Evolutionary conservation across 148 eudicot genomes (phyloP).

Genomic region (Rhododendron vialii): DNA sequence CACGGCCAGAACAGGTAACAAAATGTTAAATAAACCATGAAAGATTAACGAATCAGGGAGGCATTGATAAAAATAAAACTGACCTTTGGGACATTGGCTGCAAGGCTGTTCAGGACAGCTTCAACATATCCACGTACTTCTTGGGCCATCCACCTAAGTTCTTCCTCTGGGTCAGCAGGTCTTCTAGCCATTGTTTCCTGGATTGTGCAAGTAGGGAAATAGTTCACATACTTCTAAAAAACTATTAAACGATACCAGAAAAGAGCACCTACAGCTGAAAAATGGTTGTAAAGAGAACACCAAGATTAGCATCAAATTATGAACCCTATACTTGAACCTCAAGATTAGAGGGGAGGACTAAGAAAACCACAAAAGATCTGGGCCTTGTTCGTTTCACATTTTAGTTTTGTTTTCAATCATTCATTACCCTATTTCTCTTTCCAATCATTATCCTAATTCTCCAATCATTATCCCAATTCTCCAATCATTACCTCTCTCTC

Average conservation of each 20-base stretch:
- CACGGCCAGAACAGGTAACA: slow-evolving; percentile 16
- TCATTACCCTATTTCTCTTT: no score
- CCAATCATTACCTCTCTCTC: no score
- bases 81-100: slow-evolving; percentile 95
- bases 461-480: no score
- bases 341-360: not conserved
- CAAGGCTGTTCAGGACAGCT: slow-evolving; percentile 94
- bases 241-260: not conserved
- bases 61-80: slow-evolving; percentile 12
- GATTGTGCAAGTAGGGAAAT: slow-evolving; percentile 14
- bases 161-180: slow-evolving; percentile 97
- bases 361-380: not conserved
- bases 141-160: slow-evolving; percentile 95
- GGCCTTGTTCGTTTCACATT: no score
- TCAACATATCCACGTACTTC: slow-evolving; percentile 98
- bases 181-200: slow-evolving; percentile 93
- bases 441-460: no score
- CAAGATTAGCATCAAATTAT: not conserved
- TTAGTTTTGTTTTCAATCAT: no score
- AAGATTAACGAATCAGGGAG: not conserved
- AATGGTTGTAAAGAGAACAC: not conserved
- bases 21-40: not conserved
- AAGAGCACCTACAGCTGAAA: not conserved
- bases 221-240: not conserved
- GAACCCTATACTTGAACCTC: not conserved